Base-by-base conservation (phyloP, 352 stramenopile genomes). In the Albugo candida region DNA sequence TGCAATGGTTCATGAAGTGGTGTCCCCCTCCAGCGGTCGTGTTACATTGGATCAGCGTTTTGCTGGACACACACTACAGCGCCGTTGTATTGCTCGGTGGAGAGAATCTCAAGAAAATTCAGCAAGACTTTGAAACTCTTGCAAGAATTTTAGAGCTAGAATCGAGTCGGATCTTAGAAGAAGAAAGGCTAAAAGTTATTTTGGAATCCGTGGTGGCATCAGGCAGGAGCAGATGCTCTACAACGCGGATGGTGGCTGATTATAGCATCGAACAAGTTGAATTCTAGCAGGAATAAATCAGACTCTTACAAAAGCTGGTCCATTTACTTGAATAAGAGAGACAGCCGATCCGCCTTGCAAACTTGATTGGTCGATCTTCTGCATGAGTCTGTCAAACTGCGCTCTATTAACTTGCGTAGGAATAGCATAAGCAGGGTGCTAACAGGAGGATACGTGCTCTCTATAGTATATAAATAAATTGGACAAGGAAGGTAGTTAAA, bases 231-330 rank as follows among this genome's bases (percentile, higher is more conserved):
- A 31, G 8, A 31, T 31, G 24, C 8, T 71, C 73, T 31, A 58
- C 60, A 37, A 64, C 69, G 14, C 69, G 70, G 18, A 70, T 67
- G 55, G 70, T 86, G 41, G 56, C 70, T 11, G 70, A 86, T 53
- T 86, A 86, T 59, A 75, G 65, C 45, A 81, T 86, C 58, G 73
- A 86, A 60, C 65, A 83, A 54, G 56, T 86, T 36, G 38, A 43
- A 10, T 24, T 43, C 24, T 31, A 31, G 24, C 8, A 3, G 8
- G 3, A 31, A 10, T 8, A 3, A 31, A 8, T 31, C 8, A 31
- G 24, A 31, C 3, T 31, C 3, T 31, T 31, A 8, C 24, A 8
- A 31, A 31, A 10, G 3, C 24, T 31, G 24, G 24, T 31, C 24
- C 8, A 31, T 8, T 31, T 10, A 31, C 3, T 31, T 31, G 3